Evolutionary conservation across 2,329 filamentous ascomycete species (phyloP).

Genomic region (Calonectria multiphialidica): DNA sequence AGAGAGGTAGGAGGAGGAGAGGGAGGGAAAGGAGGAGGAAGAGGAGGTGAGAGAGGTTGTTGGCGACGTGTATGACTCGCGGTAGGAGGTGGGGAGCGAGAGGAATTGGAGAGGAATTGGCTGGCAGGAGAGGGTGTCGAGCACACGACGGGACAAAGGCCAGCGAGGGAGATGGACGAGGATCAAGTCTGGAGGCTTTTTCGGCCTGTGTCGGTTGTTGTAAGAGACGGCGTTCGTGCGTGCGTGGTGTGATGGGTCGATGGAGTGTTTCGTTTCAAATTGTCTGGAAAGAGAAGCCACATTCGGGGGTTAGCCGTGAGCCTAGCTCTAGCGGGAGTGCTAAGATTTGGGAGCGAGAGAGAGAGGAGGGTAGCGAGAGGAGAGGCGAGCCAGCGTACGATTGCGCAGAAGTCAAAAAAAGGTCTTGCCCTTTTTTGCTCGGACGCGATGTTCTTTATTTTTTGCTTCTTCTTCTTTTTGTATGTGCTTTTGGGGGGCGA

Average conservation of each 20-base stretch:
- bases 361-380: background rate
- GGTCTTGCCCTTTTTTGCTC: background rate
- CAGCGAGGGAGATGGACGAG: background rate
- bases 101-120: background rate
- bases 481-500: background rate
- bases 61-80: background rate
- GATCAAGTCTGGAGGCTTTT: background rate
- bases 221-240: conserved; percentile 11
- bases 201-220: background rate
- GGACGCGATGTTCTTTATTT: background rate
- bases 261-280: conserved; percentile 31
- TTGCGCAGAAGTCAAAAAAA: background rate
- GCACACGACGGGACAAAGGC: background rate
- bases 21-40: background rate
- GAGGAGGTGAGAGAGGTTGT: background rate
- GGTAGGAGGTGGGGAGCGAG: conserved; percentile 2
- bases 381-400: background rate
- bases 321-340: background rate
- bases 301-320: conserved; percentile 12
- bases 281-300: conserved; percentile 17
- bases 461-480: background rate
- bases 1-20: background rate
- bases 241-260: conserved; percentile 27
- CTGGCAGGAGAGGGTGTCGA: background rate
- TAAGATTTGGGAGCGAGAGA: background rate